A percentile compares a stretch with the other conserved stretches of the same genome.
phyloP scores from a whole-genome alignment of 2,329 filamentous ascomycete genomes.

The Fusarium hainanense region DNA sequence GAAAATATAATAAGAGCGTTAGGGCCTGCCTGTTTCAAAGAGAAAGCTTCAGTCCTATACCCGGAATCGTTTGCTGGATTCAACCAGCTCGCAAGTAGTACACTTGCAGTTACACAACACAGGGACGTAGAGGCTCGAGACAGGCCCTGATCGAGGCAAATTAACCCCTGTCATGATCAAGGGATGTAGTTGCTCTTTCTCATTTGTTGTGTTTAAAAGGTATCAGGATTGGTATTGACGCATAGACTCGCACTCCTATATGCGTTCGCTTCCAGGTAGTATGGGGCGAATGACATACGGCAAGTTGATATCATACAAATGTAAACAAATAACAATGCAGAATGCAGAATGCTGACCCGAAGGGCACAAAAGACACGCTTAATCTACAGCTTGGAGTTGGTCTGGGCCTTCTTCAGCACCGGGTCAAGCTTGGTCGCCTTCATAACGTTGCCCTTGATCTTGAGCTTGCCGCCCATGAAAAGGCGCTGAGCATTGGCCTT shows the following conservation, averaged over 20 bases:
- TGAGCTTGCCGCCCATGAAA: conserved; percentile 98
- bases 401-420: conserved; percentile 87
- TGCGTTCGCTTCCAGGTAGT: conserved; percentile 27
- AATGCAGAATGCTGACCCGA: conserved; percentile 17
- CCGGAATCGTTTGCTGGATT: not conserved
- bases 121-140: not conserved
- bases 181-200: not conserved
- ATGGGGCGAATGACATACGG: conserved; percentile 15
- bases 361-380: not conserved
- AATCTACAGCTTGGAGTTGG: conserved; percentile 81
- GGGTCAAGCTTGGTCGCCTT: conserved; percentile 98
- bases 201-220: not conserved
- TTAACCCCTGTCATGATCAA: not conserved
- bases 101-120: not conserved
- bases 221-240: conserved; percentile 20
- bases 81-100: not conserved
- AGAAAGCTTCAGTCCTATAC: not conserved
- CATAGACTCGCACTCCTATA: conserved; percentile 39
- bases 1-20: not conserved
- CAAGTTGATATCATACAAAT: conserved; percentile 43
- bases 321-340: conserved; percentile 9
- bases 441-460: conserved; percentile 98
- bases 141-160: not conserved
- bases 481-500: conserved; percentile 94
- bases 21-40: not conserved